Evolutionary conservation across 345 rosid genomes (phyloP), one percentile per base, ranked within the genome.

Genomic region (Gossypium thurberi): DNA sequence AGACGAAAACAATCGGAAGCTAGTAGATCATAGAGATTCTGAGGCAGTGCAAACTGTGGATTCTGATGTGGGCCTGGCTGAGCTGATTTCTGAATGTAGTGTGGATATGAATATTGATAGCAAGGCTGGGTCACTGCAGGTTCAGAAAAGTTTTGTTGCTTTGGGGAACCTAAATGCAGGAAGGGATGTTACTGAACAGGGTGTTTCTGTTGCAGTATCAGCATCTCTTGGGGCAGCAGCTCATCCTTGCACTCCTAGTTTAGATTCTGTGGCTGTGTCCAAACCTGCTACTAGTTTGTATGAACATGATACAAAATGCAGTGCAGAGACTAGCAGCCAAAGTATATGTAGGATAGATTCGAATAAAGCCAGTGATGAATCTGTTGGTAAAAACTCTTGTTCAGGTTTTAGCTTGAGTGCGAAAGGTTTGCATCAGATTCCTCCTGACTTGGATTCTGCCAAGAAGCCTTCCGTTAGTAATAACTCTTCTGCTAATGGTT

Each of bases 281-380:
- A 75, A 76, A 57, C 72, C 52, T 76, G 44, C 25, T 62, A 68
- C 57, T 28, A 79, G 76, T 78, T 77, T 65, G 69, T 65, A 37
- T 40, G 67, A 71, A 17, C 43, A 0, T 5, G 63, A 66, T 77
- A 55, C n/a, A 73, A 69, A 58, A 63, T 20, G 78, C 56, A 14
- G 74, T 53, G 75, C 69, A 1, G 69, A 53, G 26, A 63, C 50
- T 13, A 76, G 83, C 63, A 70, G 66, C 23, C 78, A 74, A 66
- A 83, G 78, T 56, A 80, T 75, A 10, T 53, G 78, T 70, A 70
- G 68, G 77, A 82, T 69, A 78, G 82, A 78, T 78, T 78, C 82
- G 26, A 78, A 67, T 74, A 68, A 57, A 52, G 52, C 26, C 11
- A 72, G 69, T 62, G 75, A 63, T 76, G 60, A 73, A 67, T 76